phyloP scores from a whole-genome alignment of 352 stramenopile species.

The Globisporangium camurandrum region DNA sequence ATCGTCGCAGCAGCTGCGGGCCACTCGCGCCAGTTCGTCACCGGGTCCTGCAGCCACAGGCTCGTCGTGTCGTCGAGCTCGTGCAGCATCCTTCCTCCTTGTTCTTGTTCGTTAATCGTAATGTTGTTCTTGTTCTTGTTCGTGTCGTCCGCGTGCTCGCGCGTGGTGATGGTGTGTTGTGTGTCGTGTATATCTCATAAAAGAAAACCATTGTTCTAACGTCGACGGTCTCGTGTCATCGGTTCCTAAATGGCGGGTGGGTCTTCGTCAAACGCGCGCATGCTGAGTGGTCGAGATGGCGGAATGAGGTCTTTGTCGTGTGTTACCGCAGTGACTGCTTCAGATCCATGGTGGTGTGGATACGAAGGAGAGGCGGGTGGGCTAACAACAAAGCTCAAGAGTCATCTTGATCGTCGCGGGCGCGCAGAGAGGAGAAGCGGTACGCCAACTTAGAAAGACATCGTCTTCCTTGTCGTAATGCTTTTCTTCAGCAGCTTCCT shows the following conservation, averaged over 20 bases:
- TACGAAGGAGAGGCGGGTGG: conserved; percentile 45
- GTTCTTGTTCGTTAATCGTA: neutral
- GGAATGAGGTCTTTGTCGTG: conserved; percentile 9
- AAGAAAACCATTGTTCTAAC: conserved; percentile 80
- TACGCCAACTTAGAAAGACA: conserved; percentile 86
- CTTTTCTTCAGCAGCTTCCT: conserved; percentile 68
- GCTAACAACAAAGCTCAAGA: conserved; percentile 57
- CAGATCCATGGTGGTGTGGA: conserved; percentile 46
- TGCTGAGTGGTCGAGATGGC: neutral
- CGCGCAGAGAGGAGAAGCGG: conserved; percentile 41
- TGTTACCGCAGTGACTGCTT: conserved; percentile 9
- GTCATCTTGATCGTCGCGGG: conserved; percentile 66
- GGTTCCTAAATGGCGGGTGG: conserved; percentile 65
- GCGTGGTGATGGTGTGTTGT: conserved; percentile 31
- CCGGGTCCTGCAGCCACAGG: conserved; percentile 46
- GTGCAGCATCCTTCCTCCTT: conserved; percentile 43
- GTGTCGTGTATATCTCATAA: conserved; percentile 68
- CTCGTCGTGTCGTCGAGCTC: conserved; percentile 46
- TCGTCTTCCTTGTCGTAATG: conserved; percentile 73
- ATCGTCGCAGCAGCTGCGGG: conserved; percentile 26
- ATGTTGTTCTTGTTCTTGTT: conserved; percentile 23
- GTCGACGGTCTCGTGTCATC: conserved; percentile 62
- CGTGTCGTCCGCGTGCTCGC: conserved; percentile 8
- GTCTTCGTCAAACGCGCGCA: conserved; percentile 42
- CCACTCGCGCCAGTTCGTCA: conserved; percentile 46